phyloP scores from a whole-genome alignment of 2,329 filamentous ascomycete species.

The Myriosclerotinia duriaeana region DNA sequence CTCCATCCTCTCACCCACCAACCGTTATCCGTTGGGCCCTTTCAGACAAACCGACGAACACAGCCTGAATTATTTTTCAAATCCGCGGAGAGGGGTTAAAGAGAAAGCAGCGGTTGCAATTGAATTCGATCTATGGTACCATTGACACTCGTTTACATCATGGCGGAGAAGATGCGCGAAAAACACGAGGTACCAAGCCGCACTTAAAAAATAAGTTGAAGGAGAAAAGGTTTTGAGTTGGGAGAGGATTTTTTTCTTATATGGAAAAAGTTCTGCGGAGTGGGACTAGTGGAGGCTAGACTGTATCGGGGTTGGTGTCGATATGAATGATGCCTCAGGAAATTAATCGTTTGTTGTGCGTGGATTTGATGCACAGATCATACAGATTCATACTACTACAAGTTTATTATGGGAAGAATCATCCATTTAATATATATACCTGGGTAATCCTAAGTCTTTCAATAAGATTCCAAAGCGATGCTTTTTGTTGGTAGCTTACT shows the following conservation, averaged over 20 bases:
- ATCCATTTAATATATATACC: no score
- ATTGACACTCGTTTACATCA: slow-evolving; percentile 42
- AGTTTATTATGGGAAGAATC: no score
- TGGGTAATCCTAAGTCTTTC: no score
- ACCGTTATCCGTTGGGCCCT: slow-evolving; percentile 31
- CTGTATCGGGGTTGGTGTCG: background rate
- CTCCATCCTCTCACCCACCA: slow-evolving; percentile 39
- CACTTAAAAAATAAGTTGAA: slow-evolving; percentile 33
- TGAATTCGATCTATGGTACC: slow-evolving; percentile 50
- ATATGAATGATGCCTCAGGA: background rate
- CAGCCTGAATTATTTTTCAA: slow-evolving; percentile 30
- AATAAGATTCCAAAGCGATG: no score
- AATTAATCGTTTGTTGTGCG: no score
- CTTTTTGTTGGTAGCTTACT: no score
- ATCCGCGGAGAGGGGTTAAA: slow-evolving; percentile 44
- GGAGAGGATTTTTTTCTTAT: background rate
- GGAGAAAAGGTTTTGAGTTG: background rate
- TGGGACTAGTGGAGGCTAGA: background rate
- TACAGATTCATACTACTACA: no score
- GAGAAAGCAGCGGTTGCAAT: slow-evolving; percentile 66
- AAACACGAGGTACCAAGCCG: slow-evolving; percentile 36
- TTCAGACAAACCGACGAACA: slow-evolving; percentile 35
- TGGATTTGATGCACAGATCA: no score
- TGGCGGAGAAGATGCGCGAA: slow-evolving; percentile 23
- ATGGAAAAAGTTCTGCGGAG: background rate